A percentile compares a stretch with the other conserved stretches of the same genome.
Conservation (phyloP, 805 yeast species). For the Candida broadrunensis region DNA sequence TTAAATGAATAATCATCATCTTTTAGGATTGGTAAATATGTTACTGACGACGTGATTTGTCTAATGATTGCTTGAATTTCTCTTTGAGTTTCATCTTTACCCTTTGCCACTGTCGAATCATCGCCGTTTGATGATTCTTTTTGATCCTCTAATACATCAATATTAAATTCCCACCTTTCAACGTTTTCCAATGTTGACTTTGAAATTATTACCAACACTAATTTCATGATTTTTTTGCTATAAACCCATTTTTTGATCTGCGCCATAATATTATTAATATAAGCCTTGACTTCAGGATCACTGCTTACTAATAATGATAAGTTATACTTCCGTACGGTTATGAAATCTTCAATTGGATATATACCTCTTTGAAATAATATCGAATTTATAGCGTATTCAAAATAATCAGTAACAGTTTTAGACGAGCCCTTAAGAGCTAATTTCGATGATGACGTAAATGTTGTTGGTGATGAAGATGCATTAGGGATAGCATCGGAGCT, state of each 20-base stretch:
- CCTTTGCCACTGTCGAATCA: conserved; percentile 13
- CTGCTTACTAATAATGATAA: conserved; percentile 66
- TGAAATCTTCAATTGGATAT: conserved; percentile 84
- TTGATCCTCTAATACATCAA: conserved; percentile 37
- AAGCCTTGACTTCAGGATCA: conserved; percentile 72
- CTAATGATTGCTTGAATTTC: conserved; percentile 86
- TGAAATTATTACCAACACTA: conserved; percentile 71
- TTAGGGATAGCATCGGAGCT: background rate
- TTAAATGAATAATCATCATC: conserved; percentile 70
- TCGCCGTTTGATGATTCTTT: conserved; percentile 5
- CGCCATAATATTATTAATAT: conserved; percentile 61
- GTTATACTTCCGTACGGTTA: conserved; percentile 74
- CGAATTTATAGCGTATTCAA: conserved; percentile 75
- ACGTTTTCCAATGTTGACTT: conserved; percentile 64
- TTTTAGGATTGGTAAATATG: conserved; percentile 72
- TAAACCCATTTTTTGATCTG: conserved; percentile 74
- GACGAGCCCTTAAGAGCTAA: conserved; percentile 76
- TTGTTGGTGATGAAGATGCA: background rate
- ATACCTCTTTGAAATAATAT: conserved; percentile 87
- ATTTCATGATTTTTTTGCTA: conserved; percentile 61
- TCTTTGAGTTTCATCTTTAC: conserved; percentile 52
- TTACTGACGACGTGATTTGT: conserved; percentile 83
- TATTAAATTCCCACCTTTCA: conserved; percentile 85
- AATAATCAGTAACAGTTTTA: conserved; percentile 75
- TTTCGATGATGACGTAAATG: conserved; percentile 25